These are phyloP conservation scores for Metschnikowia orientalis DNA, from an alignment of 805 yeast species.

Conservation along the genomic window DNA sequence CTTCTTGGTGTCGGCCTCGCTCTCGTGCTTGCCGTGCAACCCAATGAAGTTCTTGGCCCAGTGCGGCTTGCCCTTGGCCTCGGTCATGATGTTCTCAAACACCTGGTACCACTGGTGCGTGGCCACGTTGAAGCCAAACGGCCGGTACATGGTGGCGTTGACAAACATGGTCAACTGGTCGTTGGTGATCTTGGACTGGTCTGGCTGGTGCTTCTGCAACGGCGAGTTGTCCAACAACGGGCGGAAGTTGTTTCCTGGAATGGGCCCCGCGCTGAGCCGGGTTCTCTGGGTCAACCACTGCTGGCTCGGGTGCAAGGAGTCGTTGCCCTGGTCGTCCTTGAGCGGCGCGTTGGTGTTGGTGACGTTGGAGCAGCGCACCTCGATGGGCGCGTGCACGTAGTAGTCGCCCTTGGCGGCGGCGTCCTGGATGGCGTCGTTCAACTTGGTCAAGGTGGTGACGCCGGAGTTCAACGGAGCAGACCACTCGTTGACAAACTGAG, in stretches of 20 bases:
- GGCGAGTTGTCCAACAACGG: constrained; percentile 85
- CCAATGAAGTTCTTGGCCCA: constrained; percentile 97
- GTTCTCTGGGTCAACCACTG: constrained; percentile 52
- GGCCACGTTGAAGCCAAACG: constrained; percentile 73
- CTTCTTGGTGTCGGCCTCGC: constrained; percentile 35
- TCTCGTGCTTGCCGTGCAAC: constrained; percentile 32
- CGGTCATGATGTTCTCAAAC: constrained; percentile 75
- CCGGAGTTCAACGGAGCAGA: constrained; percentile 85
- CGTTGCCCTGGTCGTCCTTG: constrained; percentile 30
- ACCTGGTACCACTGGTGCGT: constrained; percentile 74
- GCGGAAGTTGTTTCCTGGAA: constrained; percentile 77
- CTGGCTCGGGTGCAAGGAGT: constrained; percentile 38
- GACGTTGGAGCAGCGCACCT: constrained; percentile 88
- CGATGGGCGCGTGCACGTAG: constrained; percentile 93
- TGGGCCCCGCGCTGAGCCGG: constrained; percentile 62
- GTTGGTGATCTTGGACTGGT: constrained; percentile 49
- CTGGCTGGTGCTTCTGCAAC: constrained; percentile 35
- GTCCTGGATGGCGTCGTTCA: constrained; percentile 54
- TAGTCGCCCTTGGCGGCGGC: constrained; percentile 61
- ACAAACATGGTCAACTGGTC: constrained; percentile 79
- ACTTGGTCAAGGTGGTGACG: constrained; percentile 59
- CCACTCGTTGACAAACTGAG: constrained; percentile 96
- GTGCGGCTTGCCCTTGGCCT: constrained; percentile 90
- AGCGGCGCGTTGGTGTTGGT: constrained; percentile 44
- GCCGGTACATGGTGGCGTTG: constrained; percentile 94